Conservation (phyloP, 495 filamentous ascomycete genomes). For the Chaetomium cochliodes region DNA sequence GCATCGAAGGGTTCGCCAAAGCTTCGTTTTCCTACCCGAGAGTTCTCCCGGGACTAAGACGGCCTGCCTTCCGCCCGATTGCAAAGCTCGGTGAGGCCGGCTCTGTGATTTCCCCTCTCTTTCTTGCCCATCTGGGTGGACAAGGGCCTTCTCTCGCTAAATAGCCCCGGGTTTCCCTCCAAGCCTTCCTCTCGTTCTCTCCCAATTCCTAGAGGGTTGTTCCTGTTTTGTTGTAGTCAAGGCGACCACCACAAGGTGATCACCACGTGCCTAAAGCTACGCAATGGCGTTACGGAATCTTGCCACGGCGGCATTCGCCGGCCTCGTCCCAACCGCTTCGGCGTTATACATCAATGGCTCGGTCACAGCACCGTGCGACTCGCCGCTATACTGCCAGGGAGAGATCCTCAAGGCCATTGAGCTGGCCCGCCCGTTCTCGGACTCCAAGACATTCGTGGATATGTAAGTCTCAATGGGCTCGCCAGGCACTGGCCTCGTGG, state of each 20-base stretch:
- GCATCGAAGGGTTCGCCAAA: not conserved
- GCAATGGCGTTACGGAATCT: slow-evolving; percentile 27
- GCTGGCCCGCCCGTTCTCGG: slow-evolving; percentile 48
- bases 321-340: slow-evolving; percentile 24
- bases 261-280: slow-evolving; percentile 1
- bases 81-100: not conserved
- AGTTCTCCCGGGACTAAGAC: slow-evolving; percentile 18
- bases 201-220: not conserved
- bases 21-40: slow-evolving; percentile 21
- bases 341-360: slow-evolving; percentile 50
- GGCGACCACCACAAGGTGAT: slow-evolving; percentile 3
- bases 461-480: slow-evolving; percentile 37
- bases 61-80: slow-evolving; percentile 12
- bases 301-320: slow-evolving; percentile 28
- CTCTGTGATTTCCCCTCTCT: not conserved
- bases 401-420: slow-evolving; percentile 50
- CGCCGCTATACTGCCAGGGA: slow-evolving; percentile 50
- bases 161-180: not conserved
- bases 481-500: not conserved
- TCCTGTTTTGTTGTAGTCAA: not conserved
- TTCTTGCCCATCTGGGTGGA: not conserved
- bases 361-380: slow-evolving; percentile 48
- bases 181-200: not conserved
- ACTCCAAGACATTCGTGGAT: slow-evolving; percentile 55
- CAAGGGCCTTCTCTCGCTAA: not conserved